Base-by-base conservation (phyloP, 2,329 filamentous ascomycete species). In the Colletotrichum spinosum region DNA sequence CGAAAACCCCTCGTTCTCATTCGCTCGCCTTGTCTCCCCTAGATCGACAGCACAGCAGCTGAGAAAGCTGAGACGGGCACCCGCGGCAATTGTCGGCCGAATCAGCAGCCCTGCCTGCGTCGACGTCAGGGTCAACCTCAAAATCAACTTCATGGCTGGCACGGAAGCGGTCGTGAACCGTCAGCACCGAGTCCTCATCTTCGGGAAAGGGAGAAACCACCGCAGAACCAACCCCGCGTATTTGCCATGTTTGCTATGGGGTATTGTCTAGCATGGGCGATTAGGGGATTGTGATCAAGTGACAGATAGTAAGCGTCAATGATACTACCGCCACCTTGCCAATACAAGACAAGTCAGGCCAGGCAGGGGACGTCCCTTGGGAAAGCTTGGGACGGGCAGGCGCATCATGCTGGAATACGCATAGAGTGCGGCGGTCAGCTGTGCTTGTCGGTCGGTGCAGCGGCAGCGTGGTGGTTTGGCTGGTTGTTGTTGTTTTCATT, bases 401-500 rank as follows among this genome's bases (percentile, higher is more conserved):
- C 25, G 4, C 25, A 25, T 25, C 25, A 15, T 44, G 46, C 50
- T 44, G 13, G 58, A 25, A 5, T 25, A 25, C 25, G 25, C 25
- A 25, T 25, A 4, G 38, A n/a, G 25, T 7, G 45, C n/a, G 12
- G 25, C 17, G 38, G 15, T 35, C 49, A 35, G 56, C 55, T 38
- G 51, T 45, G 46, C 62, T 41, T 42, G 58, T 54, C 25, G 25
- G 25, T 37, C 57, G 58, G 51, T 54, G 54, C 25, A 17, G 46
- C 46, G 38, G 25, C 42, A 51, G 52, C 58, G 50, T 60, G 60
- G 57, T 65, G 62, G 41, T 61, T 65, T 59, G 39, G 58, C 57
- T 61, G 57, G 62, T 52, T 56, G 51, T 65, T 50, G 46, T 62
- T 48, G 51, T 69, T 69, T 69, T 58, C 59, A 68, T 69, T 69